Conservation (phyloP, 2,329 filamentous ascomycete genomes). For the Catunica adiposa region DNA sequence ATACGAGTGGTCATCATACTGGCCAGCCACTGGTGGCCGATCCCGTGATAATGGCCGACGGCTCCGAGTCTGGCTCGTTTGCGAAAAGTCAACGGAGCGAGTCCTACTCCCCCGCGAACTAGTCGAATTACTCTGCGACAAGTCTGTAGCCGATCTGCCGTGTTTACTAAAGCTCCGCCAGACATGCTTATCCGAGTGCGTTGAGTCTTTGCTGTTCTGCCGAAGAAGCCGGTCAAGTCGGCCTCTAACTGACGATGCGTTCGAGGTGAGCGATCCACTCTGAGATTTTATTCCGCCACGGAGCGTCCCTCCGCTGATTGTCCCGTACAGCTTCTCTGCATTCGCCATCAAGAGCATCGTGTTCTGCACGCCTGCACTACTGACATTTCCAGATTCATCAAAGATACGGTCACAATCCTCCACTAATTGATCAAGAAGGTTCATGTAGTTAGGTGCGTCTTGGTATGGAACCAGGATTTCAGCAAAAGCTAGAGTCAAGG, state of each 20-base stretch:
- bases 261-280: constrained; percentile 64
- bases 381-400: constrained; percentile 32
- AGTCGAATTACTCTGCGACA: constrained; percentile 14
- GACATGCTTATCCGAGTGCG: constrained; percentile 35
- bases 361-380: constrained; percentile 14
- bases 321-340: constrained; percentile 34
- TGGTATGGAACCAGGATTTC: constrained; percentile 52
- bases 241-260: constrained; percentile 67
- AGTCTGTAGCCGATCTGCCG: constrained; percentile 13
- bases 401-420: constrained; percentile 85
- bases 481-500: constrained; percentile 73
- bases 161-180: constrained; percentile 76
- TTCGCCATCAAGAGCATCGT: constrained; percentile 17
- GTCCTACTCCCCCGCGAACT: constrained; percentile 35
- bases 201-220: constrained; percentile 51
- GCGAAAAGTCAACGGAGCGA: constrained; percentile 54
- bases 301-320: constrained; percentile 30
- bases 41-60: constrained; percentile 41
- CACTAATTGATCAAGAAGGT: constrained; percentile 71
- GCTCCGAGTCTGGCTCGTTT: constrained; percentile 18
- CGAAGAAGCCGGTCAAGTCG: constrained; percentile 60
- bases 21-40: constrained; percentile 42
- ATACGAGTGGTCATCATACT: constrained; percentile 38
- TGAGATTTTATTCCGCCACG: constrained; percentile 42
- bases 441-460: constrained; percentile 68